Percentiles rank a stretch among this genome's conserved stretches.
These are phyloP conservation scores for Capniomyces stellatus DNA, from an alignment of 371 early-diverging fungal species.

Conservation along the genomic window DNA sequence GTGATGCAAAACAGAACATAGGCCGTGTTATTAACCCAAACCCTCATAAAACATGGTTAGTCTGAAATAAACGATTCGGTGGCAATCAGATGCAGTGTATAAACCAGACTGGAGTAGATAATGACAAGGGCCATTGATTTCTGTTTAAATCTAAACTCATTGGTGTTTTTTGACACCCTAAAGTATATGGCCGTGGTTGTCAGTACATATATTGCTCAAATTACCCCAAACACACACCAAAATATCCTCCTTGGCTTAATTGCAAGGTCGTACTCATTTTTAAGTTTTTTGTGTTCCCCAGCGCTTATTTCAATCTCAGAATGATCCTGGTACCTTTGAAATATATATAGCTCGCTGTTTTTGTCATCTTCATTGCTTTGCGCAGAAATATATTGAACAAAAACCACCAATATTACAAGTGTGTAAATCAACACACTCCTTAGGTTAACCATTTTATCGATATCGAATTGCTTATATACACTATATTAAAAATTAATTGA, in stretches of 20 bases:
- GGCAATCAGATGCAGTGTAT: background rate
- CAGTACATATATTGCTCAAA: conserved; percentile 1
- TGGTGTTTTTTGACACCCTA: background rate
- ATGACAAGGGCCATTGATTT: background rate
- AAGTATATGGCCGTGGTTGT: background rate
- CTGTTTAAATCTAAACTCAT: background rate
- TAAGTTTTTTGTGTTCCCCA: no score
- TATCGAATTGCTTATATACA: no score
- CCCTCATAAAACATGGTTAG: background rate
- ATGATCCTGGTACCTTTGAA: no score
- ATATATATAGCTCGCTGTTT: no score
- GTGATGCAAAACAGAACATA: background rate
- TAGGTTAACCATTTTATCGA: no score
- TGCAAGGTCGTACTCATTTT: no score
- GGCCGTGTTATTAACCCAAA: background rate
- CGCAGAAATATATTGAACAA: no score
- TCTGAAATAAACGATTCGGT: background rate
- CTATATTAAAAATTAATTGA: no score
- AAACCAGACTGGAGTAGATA: background rate
- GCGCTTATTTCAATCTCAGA: no score
- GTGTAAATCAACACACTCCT: no score
- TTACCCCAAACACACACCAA: background rate
- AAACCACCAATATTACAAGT: no score
- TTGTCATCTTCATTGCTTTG: no score
- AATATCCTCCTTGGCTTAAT: background rate